Base-by-base conservation (phyloP, 169 alveolate genomes). In the Plasmodium inui region DNA sequence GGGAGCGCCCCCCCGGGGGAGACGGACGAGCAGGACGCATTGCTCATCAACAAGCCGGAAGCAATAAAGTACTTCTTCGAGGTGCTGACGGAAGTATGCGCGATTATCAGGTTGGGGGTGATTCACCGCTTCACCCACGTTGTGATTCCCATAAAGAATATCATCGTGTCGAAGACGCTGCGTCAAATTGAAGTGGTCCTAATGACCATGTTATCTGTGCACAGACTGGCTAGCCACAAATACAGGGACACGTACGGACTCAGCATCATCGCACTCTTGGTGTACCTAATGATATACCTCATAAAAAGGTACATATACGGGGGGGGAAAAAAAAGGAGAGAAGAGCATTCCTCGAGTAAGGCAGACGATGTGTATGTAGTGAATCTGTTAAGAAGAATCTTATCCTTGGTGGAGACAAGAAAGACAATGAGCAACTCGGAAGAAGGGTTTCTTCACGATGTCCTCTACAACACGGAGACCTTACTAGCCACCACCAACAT, bases 161-260 rank as follows among this genome's bases (percentile, higher is more conserved):
- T 85, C 6, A 34, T 85, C 9, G 67, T 85, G 3, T 76, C 72
- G 12, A 85, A 74, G 57, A 73, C 41, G 9, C 41, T 85, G 14
- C 34, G 55, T 74, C 34, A 85, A 17, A 50, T 85, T 3, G 93
- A 85, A 53, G 26, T 46, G 34, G 9, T 53, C 8, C 80, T 26
- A 22, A 30, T 53, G 12, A 74, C 86, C 9, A 41, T 85, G 28
- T 41, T 85, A 32, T 85, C 86, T 17, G 9, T 85, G n/a, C 93
- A 85, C 26, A 72, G 57, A 34, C 12, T 50, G 5, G 84, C 82
- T 22, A 85, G 93, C 14, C 39, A 85, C 39, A 41, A 72, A 22
- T 85, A 85, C 80, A 26, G 53, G 50, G 84, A 85, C 41, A 37
- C 67, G 12, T 85, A 85, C 28, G 93, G 93, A 0, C 19, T 85